A percentile compares a stretch with the other conserved stretches of the same genome.
Evolutionary conservation across 2,329 filamentous ascomycete genomes (phyloP).

Genomic region (Ascochyta viciae-villosae): DNA sequence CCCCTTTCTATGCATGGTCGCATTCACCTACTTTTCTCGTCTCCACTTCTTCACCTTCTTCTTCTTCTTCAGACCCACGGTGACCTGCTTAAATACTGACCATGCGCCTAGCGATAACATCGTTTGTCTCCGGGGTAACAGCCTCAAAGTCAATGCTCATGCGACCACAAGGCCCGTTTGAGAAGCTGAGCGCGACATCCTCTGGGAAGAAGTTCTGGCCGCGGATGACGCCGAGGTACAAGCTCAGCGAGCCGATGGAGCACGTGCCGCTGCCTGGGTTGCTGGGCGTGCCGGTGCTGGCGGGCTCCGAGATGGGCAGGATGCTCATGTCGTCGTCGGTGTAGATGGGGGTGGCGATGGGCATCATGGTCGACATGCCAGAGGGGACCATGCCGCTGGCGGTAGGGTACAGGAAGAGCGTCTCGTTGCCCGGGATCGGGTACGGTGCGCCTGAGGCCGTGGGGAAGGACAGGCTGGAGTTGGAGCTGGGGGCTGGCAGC

Average conservation of each 20-base stretch:
- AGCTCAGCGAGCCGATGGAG: constrained; percentile 19
- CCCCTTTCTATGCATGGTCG: background rate
- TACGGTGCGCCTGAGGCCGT: constrained; percentile 7
- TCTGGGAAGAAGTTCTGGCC: constrained; percentile 24
- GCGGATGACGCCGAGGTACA: constrained; percentile 29
- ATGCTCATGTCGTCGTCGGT: constrained; percentile 3
- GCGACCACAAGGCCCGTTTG: constrained; percentile 35
- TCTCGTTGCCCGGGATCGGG: constrained; percentile 5
- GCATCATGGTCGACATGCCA: background rate
- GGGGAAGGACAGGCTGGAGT: constrained; percentile 6
- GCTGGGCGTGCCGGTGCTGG: constrained; percentile 4
- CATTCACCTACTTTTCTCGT: background rate
- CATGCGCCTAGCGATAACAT: background rate
- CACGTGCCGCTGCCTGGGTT: constrained; percentile 1
- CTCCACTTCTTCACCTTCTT: background rate
- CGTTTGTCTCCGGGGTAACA: background rate
- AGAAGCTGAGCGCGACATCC: constrained; percentile 25
- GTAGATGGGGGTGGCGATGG: constrained; percentile 12
- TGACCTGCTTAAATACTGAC: background rate
- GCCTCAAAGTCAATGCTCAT: constrained; percentile 17
- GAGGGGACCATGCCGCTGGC: constrained; percentile 1
- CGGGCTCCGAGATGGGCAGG: constrained; percentile 4
- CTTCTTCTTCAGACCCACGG: background rate
- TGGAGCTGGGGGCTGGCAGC: constrained; percentile 4
- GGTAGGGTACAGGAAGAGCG: constrained; percentile 7